These are phyloP conservation scores for Boletales sp. DNA, from an alignment of 768 basidiomycete genomes.

Conservation along the genomic window DNA sequence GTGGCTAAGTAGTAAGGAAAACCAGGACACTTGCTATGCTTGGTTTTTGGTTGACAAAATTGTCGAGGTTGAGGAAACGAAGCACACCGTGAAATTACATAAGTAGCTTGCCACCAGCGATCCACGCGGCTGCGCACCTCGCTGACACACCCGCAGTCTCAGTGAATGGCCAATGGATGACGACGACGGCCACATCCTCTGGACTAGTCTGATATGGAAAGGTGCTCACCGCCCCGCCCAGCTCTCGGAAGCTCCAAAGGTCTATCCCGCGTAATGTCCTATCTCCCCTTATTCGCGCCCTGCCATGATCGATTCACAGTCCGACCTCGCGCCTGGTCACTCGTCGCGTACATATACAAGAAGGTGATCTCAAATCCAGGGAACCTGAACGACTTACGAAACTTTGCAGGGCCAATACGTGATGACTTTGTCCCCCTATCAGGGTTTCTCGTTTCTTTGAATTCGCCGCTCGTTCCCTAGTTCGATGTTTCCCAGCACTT, in stretches of 20 bases:
- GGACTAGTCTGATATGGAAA: constrained; percentile 90
- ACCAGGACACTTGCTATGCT: constrained; percentile 6
- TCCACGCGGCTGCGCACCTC: constrained; percentile 68
- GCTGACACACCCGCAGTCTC: constrained; percentile 41
- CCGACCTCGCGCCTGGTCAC: constrained; percentile 79
- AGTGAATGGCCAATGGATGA: constrained; percentile 90
- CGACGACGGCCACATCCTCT: constrained; percentile 90
- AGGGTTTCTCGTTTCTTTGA: constrained; percentile 49
- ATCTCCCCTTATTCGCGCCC: constrained; percentile 16
- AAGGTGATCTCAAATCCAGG: constrained; percentile 20
- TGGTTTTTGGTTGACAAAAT: neutral
- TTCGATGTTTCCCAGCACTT: constrained; percentile 80
- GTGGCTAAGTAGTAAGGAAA: too few relatives aligned
- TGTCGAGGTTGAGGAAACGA: neutral
- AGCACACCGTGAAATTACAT: constrained; percentile 32
- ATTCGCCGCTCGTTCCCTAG: constrained; percentile 38
- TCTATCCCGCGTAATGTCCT: constrained; percentile 28
- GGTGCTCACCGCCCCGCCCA: constrained; percentile 41
- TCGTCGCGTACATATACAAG: constrained; percentile 63
- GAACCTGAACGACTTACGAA: constrained; percentile 95
- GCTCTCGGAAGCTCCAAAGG: constrained; percentile 89
- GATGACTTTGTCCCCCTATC: constrained; percentile 83
- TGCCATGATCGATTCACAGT: constrained; percentile 81
- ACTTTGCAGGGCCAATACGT: constrained; percentile 86
- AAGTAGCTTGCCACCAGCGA: constrained; percentile 64